These are phyloP conservation scores for Urtica urens DNA, from an alignment of 306 rosid genomes.

Conservation along the genomic window DNA sequence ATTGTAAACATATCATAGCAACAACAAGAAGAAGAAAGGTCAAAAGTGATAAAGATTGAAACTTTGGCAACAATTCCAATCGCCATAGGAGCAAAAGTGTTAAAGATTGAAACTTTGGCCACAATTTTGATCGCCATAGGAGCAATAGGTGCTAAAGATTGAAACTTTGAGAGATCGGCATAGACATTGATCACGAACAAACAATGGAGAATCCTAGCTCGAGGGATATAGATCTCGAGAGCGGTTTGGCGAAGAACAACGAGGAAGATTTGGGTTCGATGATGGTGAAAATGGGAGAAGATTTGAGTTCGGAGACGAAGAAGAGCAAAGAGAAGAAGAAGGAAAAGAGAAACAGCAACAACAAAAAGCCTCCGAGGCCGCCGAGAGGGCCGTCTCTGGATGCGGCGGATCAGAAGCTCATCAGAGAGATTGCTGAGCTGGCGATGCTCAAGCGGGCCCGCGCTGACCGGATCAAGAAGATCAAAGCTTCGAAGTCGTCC, in stretches of 20 bases:
- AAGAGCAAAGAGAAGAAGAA: constrained; percentile 48
- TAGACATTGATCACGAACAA: no score
- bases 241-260: constrained; percentile 29
- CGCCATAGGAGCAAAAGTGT: constrained; percentile 9
- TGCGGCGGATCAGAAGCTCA: constrained; percentile 65
- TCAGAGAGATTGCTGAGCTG: constrained; percentile 65
- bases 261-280: constrained; percentile 49
- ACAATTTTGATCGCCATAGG: no score
- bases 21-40: constrained; percentile 14
- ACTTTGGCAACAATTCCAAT: no score
- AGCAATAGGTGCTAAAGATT: no score
- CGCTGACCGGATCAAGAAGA: constrained; percentile 60
- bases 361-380: constrained; percentile 93
- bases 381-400: constrained; percentile 76
- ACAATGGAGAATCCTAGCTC: constrained; percentile 39
- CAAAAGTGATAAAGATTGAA: constrained; percentile 18
- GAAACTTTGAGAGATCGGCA: no score
- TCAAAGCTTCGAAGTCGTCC: constrained; percentile 67
- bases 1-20: constrained; percentile 13
- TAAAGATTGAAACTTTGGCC: constrained; percentile 42
- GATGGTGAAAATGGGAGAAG: constrained; percentile 33
- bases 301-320: constrained; percentile 17
- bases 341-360: constrained; percentile 50
- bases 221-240: constrained; percentile 51
- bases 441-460: constrained; percentile 83